Evolutionary conservation across 1,284 basidiomycete species (phyloP), one percentile per base, ranked within the genome.

Genomic region (Marasmius tenuissimus): DNA sequence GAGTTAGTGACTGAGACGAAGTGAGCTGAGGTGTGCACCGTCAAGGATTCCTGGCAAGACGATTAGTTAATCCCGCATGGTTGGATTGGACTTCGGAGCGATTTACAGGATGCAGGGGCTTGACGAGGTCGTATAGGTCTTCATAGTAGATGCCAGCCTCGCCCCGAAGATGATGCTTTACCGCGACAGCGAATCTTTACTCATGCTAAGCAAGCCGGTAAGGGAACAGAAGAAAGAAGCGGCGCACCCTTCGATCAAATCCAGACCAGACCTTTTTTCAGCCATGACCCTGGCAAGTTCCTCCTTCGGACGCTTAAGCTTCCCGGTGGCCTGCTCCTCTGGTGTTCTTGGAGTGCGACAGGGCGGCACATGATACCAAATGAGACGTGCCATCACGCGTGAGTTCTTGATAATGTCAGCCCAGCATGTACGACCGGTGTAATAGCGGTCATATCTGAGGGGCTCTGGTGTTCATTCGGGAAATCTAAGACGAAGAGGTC

Each of bases 91-190:
- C 47, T 34, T 20, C 42, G 33, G 37, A 10, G 4, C 37, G 10
- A 66, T 72, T 61, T 62, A 78, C 77, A 18, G 77, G 78, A 65
- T 80, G 79, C 37, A 80, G 70, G 9, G 79, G 78, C 12, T 73
- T 70, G 53, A 82, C 67, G 4, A 86, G 73, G 42, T 77, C 76
- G 65, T 86, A 88, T 0, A 88, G 72, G 65, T 87, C 86, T 64
- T 85, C 81, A 62, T 84, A 86, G 62, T 85, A 85, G 20, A 86
- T 85, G 0, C 85, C 84, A 20, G 78, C 71, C 70, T 86, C 85
- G 1, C 83, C 83, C 68, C 87, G 77, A 22, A 89, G 72, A 68
- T 88, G 85, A 68, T 89, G 87, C 68, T 89, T 89, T 14, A 88
- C 64, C 0, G 87, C 78, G 18, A 88, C 77, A 4, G 80, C 75